Conservation (phyloP, 2,329 filamentous ascomycete species). For the Aspergillus latus region DNA sequence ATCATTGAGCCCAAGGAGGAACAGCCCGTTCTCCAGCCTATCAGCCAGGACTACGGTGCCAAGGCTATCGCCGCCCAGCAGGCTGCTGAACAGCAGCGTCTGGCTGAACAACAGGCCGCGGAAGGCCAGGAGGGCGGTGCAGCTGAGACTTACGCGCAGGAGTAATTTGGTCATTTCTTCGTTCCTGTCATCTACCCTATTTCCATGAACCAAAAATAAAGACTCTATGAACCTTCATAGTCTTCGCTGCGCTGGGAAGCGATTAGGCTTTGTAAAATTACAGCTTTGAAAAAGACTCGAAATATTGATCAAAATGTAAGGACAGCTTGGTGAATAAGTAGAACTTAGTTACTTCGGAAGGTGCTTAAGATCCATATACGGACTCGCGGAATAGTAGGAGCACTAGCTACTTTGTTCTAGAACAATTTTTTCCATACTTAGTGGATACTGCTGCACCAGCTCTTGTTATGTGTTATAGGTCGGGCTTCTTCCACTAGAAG, state of each 20-base stretch:
- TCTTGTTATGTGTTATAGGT: too few species aligned
- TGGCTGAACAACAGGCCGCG: constrained; percentile 58
- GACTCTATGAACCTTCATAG: constrained; percentile 32
- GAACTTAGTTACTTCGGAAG: too few species aligned
- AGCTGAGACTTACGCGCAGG: constrained; percentile 47
- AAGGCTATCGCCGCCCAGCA: constrained; percentile 72
- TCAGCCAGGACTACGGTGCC: constrained; percentile 97
- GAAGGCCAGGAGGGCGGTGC: constrained; percentile 46
- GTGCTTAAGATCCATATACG: too few species aligned
- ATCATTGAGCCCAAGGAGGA: constrained; percentile 99
- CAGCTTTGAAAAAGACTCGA: too few species aligned
- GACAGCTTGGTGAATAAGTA: neutral
- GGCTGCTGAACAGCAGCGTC: constrained; percentile 55
- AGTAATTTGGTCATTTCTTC: constrained; percentile 42
- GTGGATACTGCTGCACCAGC: neutral
- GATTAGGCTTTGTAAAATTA: neutral
- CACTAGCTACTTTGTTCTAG: neutral
- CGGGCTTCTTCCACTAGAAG: too few species aligned
- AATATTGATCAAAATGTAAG: neutral
- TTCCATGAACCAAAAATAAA: constrained; percentile 40
- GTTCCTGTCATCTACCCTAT: constrained; percentile 35
- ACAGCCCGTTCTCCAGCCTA: constrained; percentile 88
- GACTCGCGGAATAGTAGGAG: neutral
- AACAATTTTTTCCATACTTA: neutral
- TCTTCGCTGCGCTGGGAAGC: neutral